Base-by-base conservation (phyloP, 805 yeast genomes). In the Kuraishia piskuri region DNA sequence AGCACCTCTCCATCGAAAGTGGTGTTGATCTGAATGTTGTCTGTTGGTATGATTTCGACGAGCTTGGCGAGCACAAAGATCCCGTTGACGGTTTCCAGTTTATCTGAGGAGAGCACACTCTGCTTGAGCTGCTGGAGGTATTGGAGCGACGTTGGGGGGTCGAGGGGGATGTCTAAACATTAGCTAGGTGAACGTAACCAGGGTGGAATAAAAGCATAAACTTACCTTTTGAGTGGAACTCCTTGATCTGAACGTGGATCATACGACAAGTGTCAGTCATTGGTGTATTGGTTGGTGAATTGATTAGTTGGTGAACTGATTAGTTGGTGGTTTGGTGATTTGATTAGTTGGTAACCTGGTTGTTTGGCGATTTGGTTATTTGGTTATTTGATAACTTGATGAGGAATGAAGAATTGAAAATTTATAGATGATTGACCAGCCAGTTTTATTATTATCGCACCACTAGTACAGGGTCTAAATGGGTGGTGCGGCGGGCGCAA, bases 21-120 rank as follows among this genome's bases (percentile, higher is more conserved):
- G 9, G 59, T 53, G 22, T 64, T 54, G 55, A 25, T 25, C 10
- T 72, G 68, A 6, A 64, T 69, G 25, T 71, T 66, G 20, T 68
- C 65, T 21, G 63, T 63, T 3, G 80, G 78, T 6, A 77, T 73
- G 22, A 69, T 66, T 47, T 79, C 83, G 48, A 81, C 64, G 24
- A 79, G 67, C 57, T 75, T 79, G 31, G 84, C 78, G 26, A 83
- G 64, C 3, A 81, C 80, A 1, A 77, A 76, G 9, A 82, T 75
- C 2, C 80, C 72, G 62, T 78, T 80, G 50, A 77, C 73, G 56
- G 74, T 73, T 54, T 79, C 84, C 50, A 75, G 74, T 53, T 75
- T 76, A 55, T 75, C 78, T 50, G 68, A 68, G 14, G 78, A 78
- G 54, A 75, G 59, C 31, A 79, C 74, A 48, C 76, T 73, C 12